phyloP scores from a whole-genome alignment of 129 eudicot species.

The Chrysanthemum makinoi region DNA sequence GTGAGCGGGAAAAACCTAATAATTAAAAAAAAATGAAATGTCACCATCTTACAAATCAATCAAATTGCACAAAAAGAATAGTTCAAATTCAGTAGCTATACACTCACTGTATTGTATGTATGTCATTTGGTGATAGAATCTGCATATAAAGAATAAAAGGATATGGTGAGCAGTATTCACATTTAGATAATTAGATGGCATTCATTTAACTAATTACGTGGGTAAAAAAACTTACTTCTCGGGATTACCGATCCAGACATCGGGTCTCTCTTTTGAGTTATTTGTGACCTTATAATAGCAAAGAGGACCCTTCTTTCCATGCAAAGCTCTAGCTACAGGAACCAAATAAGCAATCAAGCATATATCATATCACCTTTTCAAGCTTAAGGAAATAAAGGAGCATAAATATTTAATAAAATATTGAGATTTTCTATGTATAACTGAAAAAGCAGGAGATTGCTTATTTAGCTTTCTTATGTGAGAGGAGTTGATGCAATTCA shows the following conservation, averaged over 20 bases:
- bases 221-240: constrained; percentile 60
- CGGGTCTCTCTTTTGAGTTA: constrained; percentile 95
- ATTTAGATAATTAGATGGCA: not conserved
- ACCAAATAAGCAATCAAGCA: no score
- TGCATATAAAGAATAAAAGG: constrained; percentile 23
- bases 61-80: not conserved
- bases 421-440: no score
- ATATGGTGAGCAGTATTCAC: not conserved
- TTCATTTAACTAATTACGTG: not conserved
- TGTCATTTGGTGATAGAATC: constrained; percentile 95
- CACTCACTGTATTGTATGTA: constrained; percentile 84
- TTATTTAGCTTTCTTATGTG: no score
- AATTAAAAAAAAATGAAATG: not conserved
- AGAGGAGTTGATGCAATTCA: no score
- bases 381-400: no score
- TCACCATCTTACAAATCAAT: not conserved
- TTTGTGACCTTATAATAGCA: constrained; percentile 90
- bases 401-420: no score
- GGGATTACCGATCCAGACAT: constrained; percentile 98
- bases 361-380: no score
- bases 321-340: no score
- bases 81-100: constrained; percentile 15
- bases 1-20: constrained; percentile 95
- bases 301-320: constrained; percentile 59
- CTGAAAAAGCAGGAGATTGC: no score